Percentiles rank a stretch among this genome's conserved stretches.
Evolutionary conservation across 108 stramenopile genomes (phyloP).

Genomic region (Cylindrotheca closterium): DNA sequence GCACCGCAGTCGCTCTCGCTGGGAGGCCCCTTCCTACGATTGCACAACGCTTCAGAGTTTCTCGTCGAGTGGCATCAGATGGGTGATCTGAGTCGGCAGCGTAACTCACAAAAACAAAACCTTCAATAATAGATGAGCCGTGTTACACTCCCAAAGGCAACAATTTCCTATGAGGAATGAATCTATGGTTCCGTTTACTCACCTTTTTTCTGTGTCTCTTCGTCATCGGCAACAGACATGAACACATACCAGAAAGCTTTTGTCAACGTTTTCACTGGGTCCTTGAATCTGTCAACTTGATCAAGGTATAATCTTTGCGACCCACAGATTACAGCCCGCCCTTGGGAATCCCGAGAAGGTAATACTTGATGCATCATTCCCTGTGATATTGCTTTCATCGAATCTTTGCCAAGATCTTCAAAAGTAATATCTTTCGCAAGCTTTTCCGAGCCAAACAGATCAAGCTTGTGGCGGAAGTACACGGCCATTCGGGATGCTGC

Average conservation of each 20-base stretch:
- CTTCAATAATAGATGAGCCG: background rate
- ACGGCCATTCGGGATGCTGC: constrained; percentile 24
- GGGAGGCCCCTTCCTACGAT: constrained; percentile 2
- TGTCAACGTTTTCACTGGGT: background rate
- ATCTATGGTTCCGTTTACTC: no score
- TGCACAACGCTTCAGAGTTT: constrained; percentile 6
- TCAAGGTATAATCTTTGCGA: background rate
- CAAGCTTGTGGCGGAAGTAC: constrained; percentile 27
- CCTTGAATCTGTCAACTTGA: background rate
- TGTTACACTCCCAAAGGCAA: no score
- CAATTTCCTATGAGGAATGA: no score
- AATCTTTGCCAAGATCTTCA: constrained; percentile 2
- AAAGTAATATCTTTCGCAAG: background rate
- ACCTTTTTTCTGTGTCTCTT: constrained; percentile 20
- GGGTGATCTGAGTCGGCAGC: constrained; percentile 1
- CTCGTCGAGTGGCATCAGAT: background rate
- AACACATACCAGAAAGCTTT: constrained; percentile 4
- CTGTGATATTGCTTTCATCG: background rate
- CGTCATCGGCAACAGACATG: constrained; percentile 11
- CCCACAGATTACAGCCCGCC: background rate
- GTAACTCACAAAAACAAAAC: no score
- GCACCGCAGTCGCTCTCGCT: background rate
- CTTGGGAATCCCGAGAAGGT: background rate
- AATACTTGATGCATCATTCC: background rate
- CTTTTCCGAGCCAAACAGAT: constrained; percentile 28